These are phyloP conservation scores for Marasmius sp. DNA, from an alignment of 1,284 basidiomycete genomes.

Conservation along the genomic window DNA sequence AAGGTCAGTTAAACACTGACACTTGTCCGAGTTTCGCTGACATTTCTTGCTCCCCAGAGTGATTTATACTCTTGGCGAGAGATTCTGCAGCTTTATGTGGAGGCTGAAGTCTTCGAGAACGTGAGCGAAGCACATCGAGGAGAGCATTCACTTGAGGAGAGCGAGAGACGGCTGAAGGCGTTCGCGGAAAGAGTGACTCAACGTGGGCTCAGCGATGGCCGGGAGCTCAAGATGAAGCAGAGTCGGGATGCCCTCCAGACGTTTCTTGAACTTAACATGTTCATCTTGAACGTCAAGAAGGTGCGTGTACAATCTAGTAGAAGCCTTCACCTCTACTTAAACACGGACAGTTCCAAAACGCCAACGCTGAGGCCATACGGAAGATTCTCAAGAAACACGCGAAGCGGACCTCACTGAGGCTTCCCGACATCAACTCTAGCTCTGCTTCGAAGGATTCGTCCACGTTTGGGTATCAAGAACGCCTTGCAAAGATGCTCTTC, in stretches of 20 bases:
- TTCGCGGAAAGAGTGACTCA: slow-evolving; percentile 74
- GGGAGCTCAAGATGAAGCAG: slow-evolving; percentile 62
- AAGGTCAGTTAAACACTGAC: slow-evolving; percentile 29
- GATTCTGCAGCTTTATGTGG: slow-evolving; percentile 88
- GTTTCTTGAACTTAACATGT: slow-evolving; percentile 82
- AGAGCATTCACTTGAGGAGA: slow-evolving; percentile 73
- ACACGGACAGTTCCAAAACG: slow-evolving; percentile 69
- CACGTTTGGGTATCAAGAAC: background rate
- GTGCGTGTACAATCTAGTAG: slow-evolving; percentile 32
- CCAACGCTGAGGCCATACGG: slow-evolving; percentile 86
- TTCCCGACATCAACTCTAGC: slow-evolving; percentile 30
- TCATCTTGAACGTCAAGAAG: slow-evolving; percentile 86
- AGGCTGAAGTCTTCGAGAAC: slow-evolving; percentile 86
- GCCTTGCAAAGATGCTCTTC: background rate
- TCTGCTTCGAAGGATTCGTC: slow-evolving; percentile 11
- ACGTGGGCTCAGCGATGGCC: slow-evolving; percentile 55
- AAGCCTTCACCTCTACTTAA: background rate
- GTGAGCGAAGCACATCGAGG: slow-evolving; percentile 73
- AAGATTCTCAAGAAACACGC: slow-evolving; percentile 96
- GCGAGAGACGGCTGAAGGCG: slow-evolving; percentile 67
- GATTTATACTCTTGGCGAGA: slow-evolving; percentile 94
- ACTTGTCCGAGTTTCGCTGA: slow-evolving; percentile 10
- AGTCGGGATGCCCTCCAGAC: slow-evolving; percentile 71
- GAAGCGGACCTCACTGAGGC: slow-evolving; percentile 76
- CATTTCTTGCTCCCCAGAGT: slow-evolving; percentile 33